Conservation (phyloP, 768 basidiomycete species). For the Tylopilus plumbeoviolaceoides region DNA sequence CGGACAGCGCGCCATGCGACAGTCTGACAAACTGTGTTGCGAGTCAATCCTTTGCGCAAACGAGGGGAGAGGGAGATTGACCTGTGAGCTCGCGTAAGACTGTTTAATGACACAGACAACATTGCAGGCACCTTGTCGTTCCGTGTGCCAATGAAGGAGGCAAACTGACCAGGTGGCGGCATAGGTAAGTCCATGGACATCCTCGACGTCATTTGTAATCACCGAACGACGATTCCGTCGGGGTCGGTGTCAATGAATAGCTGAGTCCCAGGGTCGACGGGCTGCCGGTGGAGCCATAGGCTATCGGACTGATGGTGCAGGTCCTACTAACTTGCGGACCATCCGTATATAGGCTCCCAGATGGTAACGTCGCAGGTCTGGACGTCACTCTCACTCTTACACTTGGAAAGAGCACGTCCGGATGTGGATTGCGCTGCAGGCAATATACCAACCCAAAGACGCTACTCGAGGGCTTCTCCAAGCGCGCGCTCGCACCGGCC, state of each 20-base stretch:
- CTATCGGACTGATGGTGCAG: slow-evolving; percentile 25
- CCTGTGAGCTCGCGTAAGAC: slow-evolving; percentile 18
- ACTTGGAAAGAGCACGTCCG: slow-evolving; percentile 41
- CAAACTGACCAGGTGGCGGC: no score
- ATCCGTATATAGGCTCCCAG: slow-evolving; percentile 27
- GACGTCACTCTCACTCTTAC: slow-evolving; percentile 47
- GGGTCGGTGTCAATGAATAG: slow-evolving; percentile 57
- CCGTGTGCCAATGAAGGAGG: slow-evolving; percentile 32
- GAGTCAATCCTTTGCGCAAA: no score
- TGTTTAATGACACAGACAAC: slow-evolving; percentile 15
- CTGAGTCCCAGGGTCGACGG: slow-evolving; percentile 56
- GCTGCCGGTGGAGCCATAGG: slow-evolving; percentile 29
- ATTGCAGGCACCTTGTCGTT: slow-evolving; percentile 30
- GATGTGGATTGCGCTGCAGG: slow-evolving; percentile 32
- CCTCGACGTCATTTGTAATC: slow-evolving; percentile 58
- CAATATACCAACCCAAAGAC: slow-evolving; percentile 87
- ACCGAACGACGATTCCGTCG: slow-evolving; percentile 53
- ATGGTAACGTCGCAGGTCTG: slow-evolving; percentile 40
- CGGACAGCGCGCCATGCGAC: no score
- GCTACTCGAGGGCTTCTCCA: slow-evolving; percentile 82
- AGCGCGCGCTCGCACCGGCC: slow-evolving; percentile 85
- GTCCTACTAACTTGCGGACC: slow-evolving; percentile 3
- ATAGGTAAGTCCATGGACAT: slow-evolving; percentile 45
- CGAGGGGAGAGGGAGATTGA: background rate
- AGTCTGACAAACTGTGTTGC: slow-evolving; percentile 14